phyloP scores from a whole-genome alignment of 2,329 filamentous ascomycete genomes.

The Penicillium sp. region DNA sequence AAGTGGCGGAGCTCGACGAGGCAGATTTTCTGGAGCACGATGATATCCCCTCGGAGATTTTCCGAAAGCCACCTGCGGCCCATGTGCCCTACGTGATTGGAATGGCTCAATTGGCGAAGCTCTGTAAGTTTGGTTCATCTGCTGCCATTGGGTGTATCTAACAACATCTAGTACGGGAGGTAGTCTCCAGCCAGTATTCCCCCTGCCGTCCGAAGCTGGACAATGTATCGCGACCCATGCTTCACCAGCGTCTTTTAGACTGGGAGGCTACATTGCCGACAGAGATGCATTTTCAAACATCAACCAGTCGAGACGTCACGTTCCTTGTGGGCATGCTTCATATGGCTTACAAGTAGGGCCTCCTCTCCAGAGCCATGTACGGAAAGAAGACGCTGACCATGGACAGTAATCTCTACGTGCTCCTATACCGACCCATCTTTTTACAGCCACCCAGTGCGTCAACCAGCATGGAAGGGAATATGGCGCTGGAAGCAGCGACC shows the following conservation, averaged over 20 bases:
- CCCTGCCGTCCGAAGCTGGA: slow-evolving; percentile 26
- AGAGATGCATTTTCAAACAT: slow-evolving; percentile 34
- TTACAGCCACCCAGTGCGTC: slow-evolving; percentile 33
- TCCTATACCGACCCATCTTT: slow-evolving; percentile 47
- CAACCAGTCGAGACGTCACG: slow-evolving; percentile 31
- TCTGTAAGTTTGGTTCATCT: slow-evolving; percentile 26
- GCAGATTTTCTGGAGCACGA: slow-evolving; percentile 41
- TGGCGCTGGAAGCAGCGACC: slow-evolving; percentile 48
- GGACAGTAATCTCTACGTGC: slow-evolving; percentile 45
- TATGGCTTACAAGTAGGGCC: slow-evolving; percentile 46
- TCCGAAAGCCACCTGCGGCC: slow-evolving; percentile 34
- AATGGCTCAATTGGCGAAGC: slow-evolving; percentile 41
- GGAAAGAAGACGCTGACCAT: neutral
- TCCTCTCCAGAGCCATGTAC: neutral
- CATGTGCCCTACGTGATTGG: slow-evolving; percentile 38
- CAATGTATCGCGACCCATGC: slow-evolving; percentile 19
- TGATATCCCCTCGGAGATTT: slow-evolving; percentile 23
- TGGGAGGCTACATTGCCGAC: slow-evolving; percentile 44
- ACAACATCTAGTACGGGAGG: slow-evolving; percentile 30
- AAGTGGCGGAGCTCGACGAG: slow-evolving; percentile 41
- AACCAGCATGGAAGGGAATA: slow-evolving; percentile 35
- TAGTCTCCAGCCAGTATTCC: slow-evolving; percentile 41
- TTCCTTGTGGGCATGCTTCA: slow-evolving; percentile 46
- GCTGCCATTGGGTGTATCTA: neutral
- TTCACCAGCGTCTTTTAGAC: slow-evolving; percentile 35